Base-by-base conservation (phyloP, 2,329 filamentous ascomycete species). In the Alternaria ventricosa region DNA sequence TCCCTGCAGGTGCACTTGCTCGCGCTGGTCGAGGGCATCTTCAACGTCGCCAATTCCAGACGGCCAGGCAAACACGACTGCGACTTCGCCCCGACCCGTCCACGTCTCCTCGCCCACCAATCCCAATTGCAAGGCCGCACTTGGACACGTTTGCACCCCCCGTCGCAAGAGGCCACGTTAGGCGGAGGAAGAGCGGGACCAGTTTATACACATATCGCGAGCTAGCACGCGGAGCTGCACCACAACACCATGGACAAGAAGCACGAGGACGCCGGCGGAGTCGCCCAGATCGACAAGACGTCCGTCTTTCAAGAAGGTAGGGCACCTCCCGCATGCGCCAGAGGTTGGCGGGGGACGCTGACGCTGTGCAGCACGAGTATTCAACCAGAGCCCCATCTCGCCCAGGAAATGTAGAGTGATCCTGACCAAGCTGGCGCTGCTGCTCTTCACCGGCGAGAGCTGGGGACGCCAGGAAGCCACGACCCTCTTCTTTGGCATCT, bases 291-390 rank as follows among this genome's bases (percentile, higher is more conserved):
- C 77, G 96, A 99, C 85, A 91, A 96, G 78, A 97, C 95, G 61
- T 94, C 95, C 75, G 96, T 99, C 71, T 98, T 98, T 82, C 96
- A 98, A 86, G 96, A 99, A 91, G 96, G 96, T 97, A 83, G 79
- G 72, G 51, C 74, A n/a, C 43, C 60, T 55, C 45, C 25, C 51
- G 55, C 45, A 33, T 22, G 50, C 41, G 33, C 56, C 51, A 30
- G 23, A 55, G 55, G 20, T 22, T 43, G 50, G 49, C 44, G 55
- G 60, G 54, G 55, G 44, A 49, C 55, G 77, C 73, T 75, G 66
- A 77, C 72, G 59, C 55, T 61, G 63, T 64, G 74, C 83, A 98
- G 94, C 95, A 82, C 94, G 96, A 82, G 86, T 98, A 75, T 99
- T 99, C 88, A 99, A 98, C 87, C 93, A 90, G 80, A 97, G 95